Conservation (phyloP, 257 asterid genomes). For the Craterostigma plantagineum region DNA sequence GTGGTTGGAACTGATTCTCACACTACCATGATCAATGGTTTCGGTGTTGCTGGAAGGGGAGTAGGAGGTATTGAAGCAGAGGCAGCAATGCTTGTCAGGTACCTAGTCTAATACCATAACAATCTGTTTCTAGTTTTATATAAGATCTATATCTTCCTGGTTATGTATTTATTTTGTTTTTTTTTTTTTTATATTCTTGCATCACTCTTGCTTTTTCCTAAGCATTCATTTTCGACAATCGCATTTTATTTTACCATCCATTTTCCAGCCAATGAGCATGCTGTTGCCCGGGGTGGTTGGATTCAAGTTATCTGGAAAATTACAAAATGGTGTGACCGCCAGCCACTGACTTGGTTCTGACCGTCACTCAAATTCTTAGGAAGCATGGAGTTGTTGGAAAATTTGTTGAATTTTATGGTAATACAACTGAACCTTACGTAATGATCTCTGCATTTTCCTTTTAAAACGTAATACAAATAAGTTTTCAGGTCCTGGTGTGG, state of each 20-base stretch:
- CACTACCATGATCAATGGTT: conserved; percentile 93
- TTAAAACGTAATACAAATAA: conserved; percentile 4
- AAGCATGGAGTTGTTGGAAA: too few species aligned
- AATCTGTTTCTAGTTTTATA: conserved; percentile 1
- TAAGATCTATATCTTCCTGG: conserved; percentile 2
- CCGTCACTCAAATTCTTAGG: conserved; percentile 76
- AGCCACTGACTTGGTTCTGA: conserved; percentile 84
- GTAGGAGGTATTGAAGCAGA: conserved; percentile 99
- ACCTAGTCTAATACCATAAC: conserved; percentile 8
- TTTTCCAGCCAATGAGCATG: conserved; percentile 87
- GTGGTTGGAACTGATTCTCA: conserved; percentile 97
- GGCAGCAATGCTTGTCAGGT: conserved; percentile 98
- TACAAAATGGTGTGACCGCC: conserved; percentile 73
- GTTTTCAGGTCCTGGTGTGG: conserved; percentile 62
- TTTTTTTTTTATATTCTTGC: background rate
- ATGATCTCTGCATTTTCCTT: background rate
- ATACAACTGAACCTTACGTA: conserved; percentile 4
- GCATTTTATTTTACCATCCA: conserved; percentile 7
- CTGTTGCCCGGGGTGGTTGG: conserved; percentile 93
- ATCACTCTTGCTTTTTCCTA: background rate
- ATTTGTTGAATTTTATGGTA: conserved; percentile 74
- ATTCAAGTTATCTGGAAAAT: conserved; percentile 71
- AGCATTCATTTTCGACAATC: conserved; percentile 6
- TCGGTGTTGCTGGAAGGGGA: conserved; percentile 99
- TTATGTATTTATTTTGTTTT: conserved; percentile 1